Percentiles rank a stretch among this genome's conserved stretches.
Conservation (phyloP, 768 basidiomycete species). For the Chiua virens region DNA sequence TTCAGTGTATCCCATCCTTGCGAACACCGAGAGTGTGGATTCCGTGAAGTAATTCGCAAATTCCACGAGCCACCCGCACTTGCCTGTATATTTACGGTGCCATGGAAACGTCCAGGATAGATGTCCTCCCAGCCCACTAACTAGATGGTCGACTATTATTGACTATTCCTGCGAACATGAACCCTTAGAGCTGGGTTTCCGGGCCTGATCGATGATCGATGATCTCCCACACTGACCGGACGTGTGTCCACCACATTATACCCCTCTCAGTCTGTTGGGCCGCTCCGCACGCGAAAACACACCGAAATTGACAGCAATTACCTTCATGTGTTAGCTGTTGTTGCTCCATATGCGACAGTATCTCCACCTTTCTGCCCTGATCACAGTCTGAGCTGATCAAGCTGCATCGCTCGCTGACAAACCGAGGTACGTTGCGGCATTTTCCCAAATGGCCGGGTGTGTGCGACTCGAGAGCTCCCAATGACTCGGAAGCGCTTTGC, state of each 20-base stretch:
- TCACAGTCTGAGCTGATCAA: background rate
- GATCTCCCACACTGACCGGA: too few relatives aligned
- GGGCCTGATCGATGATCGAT: too few relatives aligned
- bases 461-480: background rate
- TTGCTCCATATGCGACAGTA: background rate
- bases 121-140: too few relatives aligned
- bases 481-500: background rate
- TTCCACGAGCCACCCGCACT: too few relatives aligned
- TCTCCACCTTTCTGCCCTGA: background rate
- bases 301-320: conserved; percentile 1
- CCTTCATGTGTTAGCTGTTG: too few relatives aligned
- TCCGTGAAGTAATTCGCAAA: too few relatives aligned
- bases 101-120: too few relatives aligned
- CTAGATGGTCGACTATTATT: background rate
- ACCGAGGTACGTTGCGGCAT: background rate
- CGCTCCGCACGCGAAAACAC: background rate
- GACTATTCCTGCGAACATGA: background rate
- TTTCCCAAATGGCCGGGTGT: background rate
- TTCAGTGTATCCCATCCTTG: too few relatives aligned
- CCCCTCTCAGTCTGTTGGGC: background rate
- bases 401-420: background rate
- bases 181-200: too few relatives aligned
- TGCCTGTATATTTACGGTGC: too few relatives aligned
- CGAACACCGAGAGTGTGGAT: too few relatives aligned
- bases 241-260: background rate